Percentiles rank a stretch among this genome's conserved stretches.
Conservation (phyloP, 2,329 filamentous ascomycete genomes). For the Emergomyces pasteurianus region DNA sequence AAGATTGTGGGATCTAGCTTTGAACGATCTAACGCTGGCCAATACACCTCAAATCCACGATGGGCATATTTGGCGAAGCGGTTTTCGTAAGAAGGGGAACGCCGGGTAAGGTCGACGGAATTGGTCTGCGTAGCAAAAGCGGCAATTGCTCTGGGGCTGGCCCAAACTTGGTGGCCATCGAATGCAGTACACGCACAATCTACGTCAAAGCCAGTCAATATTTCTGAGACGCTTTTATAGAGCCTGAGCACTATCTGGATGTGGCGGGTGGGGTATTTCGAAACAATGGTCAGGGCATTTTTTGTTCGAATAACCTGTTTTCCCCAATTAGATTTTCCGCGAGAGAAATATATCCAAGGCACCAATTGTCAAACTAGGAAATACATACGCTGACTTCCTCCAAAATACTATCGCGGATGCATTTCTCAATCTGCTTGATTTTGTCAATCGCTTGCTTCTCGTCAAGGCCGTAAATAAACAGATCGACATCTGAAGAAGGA, state of each 20-base stretch:
- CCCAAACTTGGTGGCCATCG: slow-evolving; percentile 68
- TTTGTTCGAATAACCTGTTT: slow-evolving; percentile 61
- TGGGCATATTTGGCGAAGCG: slow-evolving; percentile 76
- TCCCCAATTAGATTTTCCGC: neutral
- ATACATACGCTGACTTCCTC: slow-evolving; percentile 56
- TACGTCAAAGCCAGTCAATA: slow-evolving; percentile 79
- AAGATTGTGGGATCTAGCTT: slow-evolving; percentile 76
- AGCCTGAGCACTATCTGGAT: slow-evolving; percentile 77
- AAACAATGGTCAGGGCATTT: slow-evolving; percentile 75
- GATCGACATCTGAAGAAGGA: slow-evolving; percentile 74
- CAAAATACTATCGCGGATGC: slow-evolving; percentile 64
- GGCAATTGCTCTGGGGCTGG: slow-evolving; percentile 61
- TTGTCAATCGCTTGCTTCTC: slow-evolving; percentile 71
- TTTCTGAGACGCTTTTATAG: slow-evolving; percentile 73
- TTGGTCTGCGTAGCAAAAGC: slow-evolving; percentile 77
- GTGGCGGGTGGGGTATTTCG: slow-evolving; percentile 71
- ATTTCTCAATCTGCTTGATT: slow-evolving; percentile 67
- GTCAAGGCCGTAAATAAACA: slow-evolving; percentile 70
- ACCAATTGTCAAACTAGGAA: neutral
- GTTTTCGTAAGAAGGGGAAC: slow-evolving; percentile 80
- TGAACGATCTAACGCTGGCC: slow-evolving; percentile 61
- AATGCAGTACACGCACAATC: slow-evolving; percentile 74
- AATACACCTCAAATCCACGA: slow-evolving; percentile 74
- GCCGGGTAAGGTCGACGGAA: slow-evolving; percentile 62
- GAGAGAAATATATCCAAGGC: neutral